A percentile compares a stretch with the other conserved stretches of the same genome.
Evolutionary conservation across 306 rosid genomes (phyloP).

Genomic region (Adenanthera pavonina): DNA sequence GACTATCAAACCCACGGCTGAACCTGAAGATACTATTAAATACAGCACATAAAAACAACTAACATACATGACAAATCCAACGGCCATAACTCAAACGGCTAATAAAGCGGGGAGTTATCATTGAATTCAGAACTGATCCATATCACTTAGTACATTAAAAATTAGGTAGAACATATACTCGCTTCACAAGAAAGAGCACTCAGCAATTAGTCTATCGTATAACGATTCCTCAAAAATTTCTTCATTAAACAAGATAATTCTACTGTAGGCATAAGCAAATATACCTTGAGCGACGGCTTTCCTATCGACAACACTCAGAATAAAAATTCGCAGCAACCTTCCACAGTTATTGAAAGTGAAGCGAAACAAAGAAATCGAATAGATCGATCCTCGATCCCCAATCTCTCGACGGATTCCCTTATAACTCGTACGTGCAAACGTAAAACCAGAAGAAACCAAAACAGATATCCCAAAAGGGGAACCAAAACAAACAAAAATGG

Average conservation of each 20-base stretch:
- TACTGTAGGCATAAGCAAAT: neutral
- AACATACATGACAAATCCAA: neutral
- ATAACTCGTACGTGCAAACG: constrained; percentile 24
- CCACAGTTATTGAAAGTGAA: neutral
- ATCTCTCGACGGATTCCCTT: constrained; percentile 26
- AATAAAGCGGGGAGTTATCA: neutral
- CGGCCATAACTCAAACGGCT: neutral
- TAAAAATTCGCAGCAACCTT: constrained; percentile 29
- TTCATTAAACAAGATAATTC: neutral
- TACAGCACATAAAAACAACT: neutral
- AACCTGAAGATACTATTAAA: neutral
- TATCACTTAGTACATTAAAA: neutral
- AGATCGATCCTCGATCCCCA: constrained; percentile 11
- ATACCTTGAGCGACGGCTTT: constrained; percentile 40
- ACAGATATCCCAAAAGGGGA: constrained; percentile 21
- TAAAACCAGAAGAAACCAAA: constrained; percentile 36
- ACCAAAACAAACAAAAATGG: constrained; percentile 11
- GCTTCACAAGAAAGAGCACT: neutral
- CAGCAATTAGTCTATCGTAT: neutral
- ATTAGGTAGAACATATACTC: neutral
- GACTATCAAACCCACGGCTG: neutral
- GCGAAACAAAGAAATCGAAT: constrained; percentile 30
- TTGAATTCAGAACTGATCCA: neutral
- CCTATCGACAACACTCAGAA: neutral
- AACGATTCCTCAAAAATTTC: neutral